Evolutionary conservation across 495 filamentous ascomycete genomes (phyloP).

Genomic region (Xylaria longipes): DNA sequence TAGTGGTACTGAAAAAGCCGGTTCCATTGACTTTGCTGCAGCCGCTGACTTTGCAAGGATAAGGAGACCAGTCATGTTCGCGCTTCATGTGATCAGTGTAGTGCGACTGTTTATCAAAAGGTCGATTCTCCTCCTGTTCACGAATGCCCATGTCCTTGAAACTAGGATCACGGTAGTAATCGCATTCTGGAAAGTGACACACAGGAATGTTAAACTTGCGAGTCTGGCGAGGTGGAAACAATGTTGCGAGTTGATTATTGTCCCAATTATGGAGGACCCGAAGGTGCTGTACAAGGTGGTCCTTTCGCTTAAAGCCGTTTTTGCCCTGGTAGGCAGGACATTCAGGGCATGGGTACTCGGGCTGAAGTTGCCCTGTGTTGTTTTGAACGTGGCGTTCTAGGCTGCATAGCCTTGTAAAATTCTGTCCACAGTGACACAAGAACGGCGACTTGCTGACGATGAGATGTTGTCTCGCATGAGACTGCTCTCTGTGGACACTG

Average conservation of each 20-base stretch:
- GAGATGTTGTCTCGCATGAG: background rate
- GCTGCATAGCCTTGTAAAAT: background rate
- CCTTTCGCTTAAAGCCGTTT: background rate
- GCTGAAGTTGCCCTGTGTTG: background rate
- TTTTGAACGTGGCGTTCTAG: background rate
- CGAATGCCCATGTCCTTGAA: background rate
- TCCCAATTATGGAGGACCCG: background rate
- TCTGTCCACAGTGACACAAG: background rate
- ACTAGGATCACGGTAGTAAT: background rate
- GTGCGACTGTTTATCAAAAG: background rate
- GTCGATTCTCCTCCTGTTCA: background rate
- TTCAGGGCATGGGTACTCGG: background rate
- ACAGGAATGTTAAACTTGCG: background rate
- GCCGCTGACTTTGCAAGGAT: background rate
- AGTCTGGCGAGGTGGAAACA: background rate
- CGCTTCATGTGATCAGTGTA: background rate
- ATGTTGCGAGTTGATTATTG: background rate
- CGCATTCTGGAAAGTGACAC: constrained; percentile 2
- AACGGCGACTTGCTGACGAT: background rate
- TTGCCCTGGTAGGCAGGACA: background rate
- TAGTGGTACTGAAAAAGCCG: background rate
- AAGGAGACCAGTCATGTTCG: background rate
- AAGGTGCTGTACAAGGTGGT: background rate
- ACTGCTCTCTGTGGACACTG: too few species aligned
- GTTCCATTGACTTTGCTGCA: background rate